These are phyloP conservation scores for Penicillium occitanis DNA, from an alignment of 2,329 filamentous ascomycete genomes.

Conservation along the genomic window DNA sequence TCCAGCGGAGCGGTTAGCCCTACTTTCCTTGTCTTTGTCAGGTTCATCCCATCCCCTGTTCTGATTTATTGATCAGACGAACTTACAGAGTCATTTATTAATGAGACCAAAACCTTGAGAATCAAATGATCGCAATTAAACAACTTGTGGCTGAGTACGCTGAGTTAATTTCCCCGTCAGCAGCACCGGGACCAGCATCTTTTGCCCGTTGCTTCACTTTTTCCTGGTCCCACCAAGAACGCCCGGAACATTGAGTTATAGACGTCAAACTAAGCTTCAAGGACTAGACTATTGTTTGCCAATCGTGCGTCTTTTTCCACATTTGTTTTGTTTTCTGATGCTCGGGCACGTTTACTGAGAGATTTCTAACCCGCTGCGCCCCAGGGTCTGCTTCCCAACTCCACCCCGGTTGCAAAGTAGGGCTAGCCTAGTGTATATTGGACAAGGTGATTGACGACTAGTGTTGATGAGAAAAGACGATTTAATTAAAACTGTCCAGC, in stretches of 20 bases:
- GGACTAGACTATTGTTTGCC: neutral
- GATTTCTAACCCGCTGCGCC: neutral
- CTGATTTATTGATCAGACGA: neutral
- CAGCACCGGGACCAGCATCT: neutral
- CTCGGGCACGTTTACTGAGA: neutral
- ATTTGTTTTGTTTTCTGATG: neutral
- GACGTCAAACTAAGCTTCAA: neutral
- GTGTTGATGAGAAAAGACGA: neutral
- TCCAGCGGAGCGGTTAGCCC: neutral
- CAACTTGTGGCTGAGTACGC: neutral
- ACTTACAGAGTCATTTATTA: neutral
- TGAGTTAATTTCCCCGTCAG: neutral
- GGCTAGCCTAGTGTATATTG: conserved; percentile 2
- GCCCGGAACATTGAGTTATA: neutral
- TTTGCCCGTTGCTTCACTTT: conserved; percentile 1
- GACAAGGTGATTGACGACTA: neutral
- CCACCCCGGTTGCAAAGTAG: neutral
- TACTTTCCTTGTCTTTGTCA: neutral
- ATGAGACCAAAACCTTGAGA: too few species aligned
- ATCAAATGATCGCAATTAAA: neutral
- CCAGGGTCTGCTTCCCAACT: neutral
- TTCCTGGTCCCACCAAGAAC: neutral
- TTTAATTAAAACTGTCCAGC: neutral
- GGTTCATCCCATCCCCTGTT: neutral
- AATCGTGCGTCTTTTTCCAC: neutral